Evolutionary conservation across 2,329 filamentous ascomycete genomes (phyloP).

Genomic region (Neodidymelliopsis sp.): DNA sequence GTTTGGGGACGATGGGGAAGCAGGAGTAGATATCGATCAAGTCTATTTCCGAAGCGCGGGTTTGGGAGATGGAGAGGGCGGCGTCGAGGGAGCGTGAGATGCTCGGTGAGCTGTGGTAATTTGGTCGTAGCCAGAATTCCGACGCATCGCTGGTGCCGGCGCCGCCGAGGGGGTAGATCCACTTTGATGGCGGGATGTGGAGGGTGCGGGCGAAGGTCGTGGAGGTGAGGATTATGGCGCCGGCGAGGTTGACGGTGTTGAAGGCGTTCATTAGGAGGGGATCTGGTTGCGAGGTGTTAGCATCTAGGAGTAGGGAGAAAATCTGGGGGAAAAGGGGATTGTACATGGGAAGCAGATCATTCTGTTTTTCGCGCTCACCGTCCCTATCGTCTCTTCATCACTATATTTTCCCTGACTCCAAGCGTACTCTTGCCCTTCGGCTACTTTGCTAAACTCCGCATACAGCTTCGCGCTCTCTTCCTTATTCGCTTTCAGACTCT

Average conservation of each 20-base stretch:
- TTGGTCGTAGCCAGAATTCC: slow-evolving; percentile 69
- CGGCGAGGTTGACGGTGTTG: slow-evolving; percentile 71
- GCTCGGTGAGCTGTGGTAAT: slow-evolving; percentile 65
- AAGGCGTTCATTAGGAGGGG: slow-evolving; percentile 75
- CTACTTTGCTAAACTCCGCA: slow-evolving; percentile 65
- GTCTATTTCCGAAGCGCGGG: slow-evolving; percentile 63
- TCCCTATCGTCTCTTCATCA: slow-evolving; percentile 61
- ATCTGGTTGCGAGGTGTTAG: slow-evolving; percentile 57
- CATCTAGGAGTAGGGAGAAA: background rate
- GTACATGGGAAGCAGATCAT: slow-evolving; percentile 75
- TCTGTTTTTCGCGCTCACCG: slow-evolving; percentile 64
- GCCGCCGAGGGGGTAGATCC: slow-evolving; percentile 70
- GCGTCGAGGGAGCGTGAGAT: slow-evolving; percentile 66
- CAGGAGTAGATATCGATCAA: slow-evolving; percentile 72
- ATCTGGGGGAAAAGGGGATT: slow-evolving; percentile 31
- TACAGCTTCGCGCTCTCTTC: slow-evolving; percentile 67
- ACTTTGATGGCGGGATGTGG: slow-evolving; percentile 62
- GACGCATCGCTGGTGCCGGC: slow-evolving; percentile 67
- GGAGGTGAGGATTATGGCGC: slow-evolving; percentile 67
- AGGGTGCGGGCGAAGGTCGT: slow-evolving; percentile 62
- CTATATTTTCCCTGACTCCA: slow-evolving; percentile 65
- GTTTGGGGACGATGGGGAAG: slow-evolving; percentile 73
- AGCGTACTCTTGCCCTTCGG: slow-evolving; percentile 60
- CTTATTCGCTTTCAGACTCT: slow-evolving; percentile 64
- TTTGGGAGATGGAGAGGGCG: slow-evolving; percentile 57